Evolutionary conservation across 2,329 filamentous ascomycete species (phyloP).

Genomic region (Pestalotiopsis fici): DNA sequence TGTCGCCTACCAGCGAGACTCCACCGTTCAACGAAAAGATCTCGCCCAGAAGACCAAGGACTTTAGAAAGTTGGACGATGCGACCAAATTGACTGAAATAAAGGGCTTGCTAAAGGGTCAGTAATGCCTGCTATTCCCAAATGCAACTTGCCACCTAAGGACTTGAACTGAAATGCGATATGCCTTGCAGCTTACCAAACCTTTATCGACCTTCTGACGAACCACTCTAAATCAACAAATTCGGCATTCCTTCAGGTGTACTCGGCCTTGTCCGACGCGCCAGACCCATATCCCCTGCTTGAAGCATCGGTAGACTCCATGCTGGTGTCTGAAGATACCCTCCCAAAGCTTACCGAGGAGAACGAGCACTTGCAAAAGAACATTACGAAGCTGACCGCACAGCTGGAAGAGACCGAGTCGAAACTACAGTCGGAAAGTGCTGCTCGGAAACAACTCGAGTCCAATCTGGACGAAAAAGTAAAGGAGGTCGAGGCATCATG

Average conservation of each 20-base stretch:
- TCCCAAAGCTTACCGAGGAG: conserved; percentile 86
- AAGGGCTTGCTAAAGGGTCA: conserved; percentile 86
- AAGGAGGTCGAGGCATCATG: conserved; percentile 91
- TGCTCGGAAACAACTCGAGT: conserved; percentile 74
- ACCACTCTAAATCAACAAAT: conserved; percentile 92
- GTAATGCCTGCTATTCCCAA: conserved; percentile 9
- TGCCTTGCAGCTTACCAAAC: conserved; percentile 78
- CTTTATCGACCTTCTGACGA: conserved; percentile 95
- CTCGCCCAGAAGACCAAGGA: conserved; percentile 99
- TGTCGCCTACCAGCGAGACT: conserved; percentile 88
- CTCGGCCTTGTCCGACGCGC: conserved; percentile 89
- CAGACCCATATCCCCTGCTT: conserved; percentile 92
- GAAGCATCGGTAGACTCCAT: conserved; percentile 96
- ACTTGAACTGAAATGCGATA: background rate
- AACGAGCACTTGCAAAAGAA: conserved; percentile 84
- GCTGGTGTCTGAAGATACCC: conserved; percentile 85
- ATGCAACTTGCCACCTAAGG: background rate
- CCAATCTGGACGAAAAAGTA: conserved; percentile 74
- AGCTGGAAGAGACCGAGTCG: conserved; percentile 81
- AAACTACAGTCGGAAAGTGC: conserved; percentile 77
- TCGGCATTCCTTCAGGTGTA: conserved; percentile 93
- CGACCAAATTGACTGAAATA: conserved; percentile 81
- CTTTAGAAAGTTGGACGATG: conserved; percentile 87
- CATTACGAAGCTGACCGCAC: conserved; percentile 72
- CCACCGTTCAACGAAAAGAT: conserved; percentile 94